Conservation (phyloP, 805 yeast species). For the Yamadazyma olivae region DNA sequence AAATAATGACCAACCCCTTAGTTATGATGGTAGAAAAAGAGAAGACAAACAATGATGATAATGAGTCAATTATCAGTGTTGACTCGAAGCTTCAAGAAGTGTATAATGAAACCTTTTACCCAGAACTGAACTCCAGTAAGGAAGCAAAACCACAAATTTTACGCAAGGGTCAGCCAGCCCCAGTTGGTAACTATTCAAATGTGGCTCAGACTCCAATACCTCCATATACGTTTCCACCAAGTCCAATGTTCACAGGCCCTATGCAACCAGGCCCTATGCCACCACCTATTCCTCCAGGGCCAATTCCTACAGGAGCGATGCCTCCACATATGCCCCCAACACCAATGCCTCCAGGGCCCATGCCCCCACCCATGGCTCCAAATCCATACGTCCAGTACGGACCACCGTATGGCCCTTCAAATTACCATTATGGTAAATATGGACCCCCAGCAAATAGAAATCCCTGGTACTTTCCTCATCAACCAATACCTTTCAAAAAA, state of each 20-base stretch:
- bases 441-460: not conserved
- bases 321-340: not conserved
- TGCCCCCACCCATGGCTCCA: no score
- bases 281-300: not conserved
- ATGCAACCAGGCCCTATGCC: not conserved
- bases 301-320: not conserved
- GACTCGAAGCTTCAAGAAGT: slow-evolving; percentile 11
- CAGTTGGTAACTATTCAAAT: not conserved
- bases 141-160: no score
- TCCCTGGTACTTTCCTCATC: no score
- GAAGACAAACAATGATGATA: slow-evolving; percentile 3
- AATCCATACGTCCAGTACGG: no score
- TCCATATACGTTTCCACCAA: no score
- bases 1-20: slow-evolving; percentile 3
- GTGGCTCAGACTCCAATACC: no score
- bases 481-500: slow-evolving; percentile 2
- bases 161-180: slow-evolving; percentile 1
- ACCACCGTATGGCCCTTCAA: no score
- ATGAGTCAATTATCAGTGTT: slow-evolving; percentile 7
- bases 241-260: not conserved
- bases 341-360: no score
- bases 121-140: no score
- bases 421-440: not conserved
- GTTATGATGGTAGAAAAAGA: slow-evolving; percentile 7
- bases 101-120: slow-evolving; percentile 9